phyloP scores from a whole-genome alignment of 495 filamentous ascomycete genomes.

The Penicillium crystallinum region DNA sequence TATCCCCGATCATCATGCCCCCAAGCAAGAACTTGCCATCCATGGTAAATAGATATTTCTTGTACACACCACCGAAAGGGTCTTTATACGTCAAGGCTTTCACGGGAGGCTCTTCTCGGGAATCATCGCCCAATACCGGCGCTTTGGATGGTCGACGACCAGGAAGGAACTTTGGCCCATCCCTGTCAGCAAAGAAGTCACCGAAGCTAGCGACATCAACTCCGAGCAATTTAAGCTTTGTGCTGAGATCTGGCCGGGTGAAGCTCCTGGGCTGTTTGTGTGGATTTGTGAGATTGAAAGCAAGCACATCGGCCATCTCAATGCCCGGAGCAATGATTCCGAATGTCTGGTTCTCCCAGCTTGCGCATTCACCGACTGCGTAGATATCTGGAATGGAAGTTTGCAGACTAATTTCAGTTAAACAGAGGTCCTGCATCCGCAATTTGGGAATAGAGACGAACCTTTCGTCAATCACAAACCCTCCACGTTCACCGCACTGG shows the following conservation, averaged over 20 bases:
- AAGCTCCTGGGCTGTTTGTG: slow-evolving; percentile 67
- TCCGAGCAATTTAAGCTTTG: slow-evolving; percentile 87
- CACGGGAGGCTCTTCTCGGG: slow-evolving; percentile 49
- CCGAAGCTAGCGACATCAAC: slow-evolving; percentile 95
- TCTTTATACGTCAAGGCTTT: slow-evolving; percentile 92
- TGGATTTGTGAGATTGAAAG: slow-evolving; percentile 90
- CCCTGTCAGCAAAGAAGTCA: slow-evolving; percentile 91
- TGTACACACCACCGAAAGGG: slow-evolving; percentile 90
- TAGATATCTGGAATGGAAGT: slow-evolving; percentile 76
- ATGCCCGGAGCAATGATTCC: slow-evolving; percentile 91
- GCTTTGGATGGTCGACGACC: slow-evolving; percentile 37
- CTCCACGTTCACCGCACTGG: slow-evolving; percentile 67
- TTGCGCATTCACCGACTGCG: slow-evolving; percentile 92
- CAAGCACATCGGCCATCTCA: slow-evolving; percentile 92
- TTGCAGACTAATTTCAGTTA: slow-evolving; percentile 45
- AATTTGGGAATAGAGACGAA: slow-evolving; percentile 6
- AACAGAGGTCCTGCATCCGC: neutral
- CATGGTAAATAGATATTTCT: slow-evolving; percentile 90
- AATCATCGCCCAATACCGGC: slow-evolving; percentile 19
- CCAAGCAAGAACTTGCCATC: slow-evolving; percentile 92
- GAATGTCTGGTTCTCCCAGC: slow-evolving; percentile 89
- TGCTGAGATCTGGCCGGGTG: slow-evolving; percentile 85
- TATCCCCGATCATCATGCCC: slow-evolving; percentile 98
- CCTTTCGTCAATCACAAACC: slow-evolving; percentile 68
- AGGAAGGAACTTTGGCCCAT: slow-evolving; percentile 74